These are phyloP conservation scores for Monosporascus cannonballus DNA, from an alignment of 2,329 filamentous ascomycete genomes.

Conservation along the genomic window DNA sequence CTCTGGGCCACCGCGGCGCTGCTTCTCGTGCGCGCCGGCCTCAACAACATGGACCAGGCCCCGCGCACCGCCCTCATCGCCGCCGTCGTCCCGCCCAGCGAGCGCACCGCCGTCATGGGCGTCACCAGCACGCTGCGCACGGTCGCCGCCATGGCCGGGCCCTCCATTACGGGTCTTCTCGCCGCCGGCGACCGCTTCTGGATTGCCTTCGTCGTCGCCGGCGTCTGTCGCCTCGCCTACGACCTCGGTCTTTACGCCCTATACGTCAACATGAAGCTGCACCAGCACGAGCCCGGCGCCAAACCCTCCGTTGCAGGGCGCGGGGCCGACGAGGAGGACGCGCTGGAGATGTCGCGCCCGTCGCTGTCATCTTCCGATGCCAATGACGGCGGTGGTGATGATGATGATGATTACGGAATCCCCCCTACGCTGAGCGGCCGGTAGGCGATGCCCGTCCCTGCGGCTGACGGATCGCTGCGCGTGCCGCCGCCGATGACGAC, in stretches of 20 bases:
- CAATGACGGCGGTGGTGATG: background rate
- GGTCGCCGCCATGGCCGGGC: constrained; percentile 48
- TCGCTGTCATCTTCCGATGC: background rate
- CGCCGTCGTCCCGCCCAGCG: constrained; percentile 57
- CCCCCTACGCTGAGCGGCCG: no score
- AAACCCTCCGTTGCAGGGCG: background rate
- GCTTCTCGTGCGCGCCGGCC: constrained; percentile 51
- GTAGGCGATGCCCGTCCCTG: background rate
- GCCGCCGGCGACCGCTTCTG: constrained; percentile 49
- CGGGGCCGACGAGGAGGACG: constrained; percentile 2
- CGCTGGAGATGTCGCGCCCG: constrained; percentile 1
- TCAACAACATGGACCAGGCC: constrained; percentile 66
- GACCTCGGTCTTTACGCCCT: constrained; percentile 53
- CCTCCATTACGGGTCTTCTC: constrained; percentile 49
- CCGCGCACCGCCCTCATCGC: constrained; percentile 61
- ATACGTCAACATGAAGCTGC: constrained; percentile 52
- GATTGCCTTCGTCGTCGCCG: constrained; percentile 56
- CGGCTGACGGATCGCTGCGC: background rate
- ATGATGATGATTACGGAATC: background rate
- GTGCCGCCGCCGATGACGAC: background rate
- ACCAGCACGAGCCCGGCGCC: constrained; percentile 33
- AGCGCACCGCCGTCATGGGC: constrained; percentile 65
- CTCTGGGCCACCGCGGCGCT: constrained; percentile 48
- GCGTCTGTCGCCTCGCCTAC: constrained; percentile 46
- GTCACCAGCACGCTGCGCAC: constrained; percentile 58